Percentiles rank a stretch among this genome's conserved stretches.
phyloP scores from a whole-genome alignment of 495 filamentous ascomycete species.

The Halenospora varia region DNA sequence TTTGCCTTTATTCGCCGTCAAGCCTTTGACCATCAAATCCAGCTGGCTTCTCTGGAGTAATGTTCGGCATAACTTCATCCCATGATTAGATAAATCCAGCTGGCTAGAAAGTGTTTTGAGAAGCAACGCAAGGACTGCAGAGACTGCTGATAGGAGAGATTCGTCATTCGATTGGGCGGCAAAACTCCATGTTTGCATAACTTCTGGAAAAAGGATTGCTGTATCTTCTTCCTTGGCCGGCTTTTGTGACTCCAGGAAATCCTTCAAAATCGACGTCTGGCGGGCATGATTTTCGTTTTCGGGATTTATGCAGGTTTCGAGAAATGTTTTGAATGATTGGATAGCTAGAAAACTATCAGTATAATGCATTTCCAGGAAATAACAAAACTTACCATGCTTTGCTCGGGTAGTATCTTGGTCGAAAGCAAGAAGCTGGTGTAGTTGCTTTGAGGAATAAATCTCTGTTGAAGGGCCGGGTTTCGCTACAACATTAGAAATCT shows the following conservation, averaged over 20 bases:
- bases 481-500: conserved; percentile 12
- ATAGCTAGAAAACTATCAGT: conserved; percentile 48
- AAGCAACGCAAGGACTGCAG: conserved; percentile 71
- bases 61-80: conserved; percentile 66
- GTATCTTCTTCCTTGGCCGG: conserved; percentile 51
- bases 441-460: conserved; percentile 54
- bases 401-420: conserved; percentile 56
- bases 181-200: conserved; percentile 78
- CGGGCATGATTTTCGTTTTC: conserved; percentile 46
- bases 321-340: conserved; percentile 70
- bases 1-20: conserved; percentile 70
- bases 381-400: conserved; percentile 53
- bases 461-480: conserved; percentile 30
- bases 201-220: conserved; percentile 59
- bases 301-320: conserved; percentile 55
- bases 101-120: conserved; percentile 66
- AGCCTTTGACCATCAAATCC: conserved; percentile 64
- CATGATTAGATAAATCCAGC: conserved; percentile 67
- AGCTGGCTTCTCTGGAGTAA: conserved; percentile 69
- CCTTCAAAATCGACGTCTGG: conserved; percentile 59
- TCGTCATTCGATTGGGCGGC: conserved; percentile 70
- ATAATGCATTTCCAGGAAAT: neutral
- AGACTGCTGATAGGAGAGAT: conserved; percentile 65
- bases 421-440: conserved; percentile 61
- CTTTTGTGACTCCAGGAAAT: conserved; percentile 67